Evolutionary conservation across 1,139 yeast species (phyloP), one percentile per base, ranked within the genome.

Genomic region (Candida freyschussii): DNA sequence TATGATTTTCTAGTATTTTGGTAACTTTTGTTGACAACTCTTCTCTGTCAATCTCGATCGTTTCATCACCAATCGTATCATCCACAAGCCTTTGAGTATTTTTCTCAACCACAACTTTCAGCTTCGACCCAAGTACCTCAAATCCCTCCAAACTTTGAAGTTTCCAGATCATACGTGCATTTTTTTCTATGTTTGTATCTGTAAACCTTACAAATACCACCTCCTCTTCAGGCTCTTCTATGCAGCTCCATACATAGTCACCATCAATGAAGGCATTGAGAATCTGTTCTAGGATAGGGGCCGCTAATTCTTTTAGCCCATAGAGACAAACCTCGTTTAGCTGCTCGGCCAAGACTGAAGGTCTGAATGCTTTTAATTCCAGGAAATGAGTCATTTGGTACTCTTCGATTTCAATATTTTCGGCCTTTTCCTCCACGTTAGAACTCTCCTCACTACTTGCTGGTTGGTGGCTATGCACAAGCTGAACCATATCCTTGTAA

Each of bases 271-370:
- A 15, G 5, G 17, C 33, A 23, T 40, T 34, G 28, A 52, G 29
- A 1, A 47, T 17, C 26, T 48, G 48, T 25, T 51, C 54, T 14
- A 47, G 28, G 4, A 38, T 24, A 6, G 32, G 28, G 24, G 40
- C 39, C 2, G 56, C 51, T 8, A 67, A 40, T 16, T 37, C 37
- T n/a, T 26, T 31, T 26, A 48, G 28, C 9, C 48, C 50, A 6
- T 26, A 9, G 7, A 70, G 44, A 1, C 60, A 48, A 4, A 69
- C 51, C 6, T 66, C 59, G 32, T 59, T 45, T 4, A 68, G 36
- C 39, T 71, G 74, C 17, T 68, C 63, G 20, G 57, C 56, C 29
- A 65, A 44, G 26, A 57, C 62, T 4, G 36, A 37, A 0, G 71
- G 69, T 4, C 43, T 37, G 17, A 68, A 56, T 2, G 39, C 37